Evolutionary conservation across 2,329 filamentous ascomycete species (phyloP), one percentile per base, ranked within the genome.

Genomic region (Calonectria ilicicola): DNA sequence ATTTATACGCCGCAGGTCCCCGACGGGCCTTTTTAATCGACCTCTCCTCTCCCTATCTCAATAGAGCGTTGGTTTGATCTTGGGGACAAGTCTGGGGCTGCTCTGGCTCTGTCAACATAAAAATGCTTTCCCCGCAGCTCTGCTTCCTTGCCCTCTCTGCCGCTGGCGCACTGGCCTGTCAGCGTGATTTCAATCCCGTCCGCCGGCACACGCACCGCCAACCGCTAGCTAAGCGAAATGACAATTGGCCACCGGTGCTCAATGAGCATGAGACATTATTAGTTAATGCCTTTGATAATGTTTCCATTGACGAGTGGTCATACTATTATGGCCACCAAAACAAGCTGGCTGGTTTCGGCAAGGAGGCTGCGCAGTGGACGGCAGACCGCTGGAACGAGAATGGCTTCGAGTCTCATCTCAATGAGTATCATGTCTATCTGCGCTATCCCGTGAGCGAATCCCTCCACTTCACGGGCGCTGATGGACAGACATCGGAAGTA

Each of bases 401-500:
- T n/a, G 83, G 83, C 6, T 78, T 85, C 44, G 78, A 82, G 7
- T 69, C 81, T 3, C 77, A 81, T 15, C 79, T 85, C 1, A 77
- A 85, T 0, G 82, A 89, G 27, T 92, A 92, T 74, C 88, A 91
- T 65, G 85, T 91, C 12, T 92, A 91, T 73, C 81, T 93, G 51
- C 91, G 90, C 67, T 93, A 93, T 70, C 91, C 91, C 0, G 80
- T 91, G 8, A 88, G 86, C 46, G 89, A 91, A 58, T 87, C 88
- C 0, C 77, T 93, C 40, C 80, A 80, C 8, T 75, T 86, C 5
- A 83, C 81, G 0, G 81, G 81, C 23, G 69, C 82, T 1, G 83
- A 84, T 60, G 85, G 85, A 0, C 80, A 92, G 44, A 88, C 87
- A 8, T 93, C 89, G 62, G 90, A 93, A 77, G 93, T 94, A 2